Base-by-base conservation (phyloP, 2,329 filamentous ascomycete species). In the Talaromyces albobiverticillius region DNA sequence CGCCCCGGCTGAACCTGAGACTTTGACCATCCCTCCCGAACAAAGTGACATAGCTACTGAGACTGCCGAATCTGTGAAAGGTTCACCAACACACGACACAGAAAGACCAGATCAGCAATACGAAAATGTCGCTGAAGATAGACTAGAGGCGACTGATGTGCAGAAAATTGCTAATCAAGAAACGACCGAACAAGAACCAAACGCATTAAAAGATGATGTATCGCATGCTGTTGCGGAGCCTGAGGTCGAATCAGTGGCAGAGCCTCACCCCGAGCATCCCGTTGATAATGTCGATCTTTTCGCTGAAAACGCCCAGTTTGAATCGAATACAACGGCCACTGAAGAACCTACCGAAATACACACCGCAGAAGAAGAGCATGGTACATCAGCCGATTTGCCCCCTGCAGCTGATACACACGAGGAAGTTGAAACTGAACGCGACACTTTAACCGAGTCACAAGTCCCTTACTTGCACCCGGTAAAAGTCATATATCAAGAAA, bases 401-500 rank as follows among this genome's bases (percentile, higher is more conserved):
- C 53, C 60, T 18, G 54, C 55, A 46, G 55, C 56, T 32, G 58
- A 62, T 48, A 43, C 46, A 16, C 48, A 56, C 26, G 54, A 63
- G 43, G 47, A 55, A 22, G 51, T 53, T 25, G 52, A 58, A 45
- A 38, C 38, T 18, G 55, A 56, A 32, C 42, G 48, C 18, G 18
- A 32, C 10, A 54, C 57, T n/a, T 36, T 14, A 8, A 43, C 31
- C 10, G 45, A 48, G 16, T 26, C 43, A 20, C 34, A 56, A 9
- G 49, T 59, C 23, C 38, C 60, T 31, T 52, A 58, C 29, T 31
- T 75, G 13, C 69, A 81, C 65, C 74, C 78, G 45, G 75, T 84
- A 16, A 76, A 76, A 38, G 74, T 86, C 16, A 63, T 76, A n/a
- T 86, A 84, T 62, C 75, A 79, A 56, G 78, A 76, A 13, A 73